phyloP scores from a whole-genome alignment of 768 basidiomycete genomes.

The Leccinum obscurum region DNA sequence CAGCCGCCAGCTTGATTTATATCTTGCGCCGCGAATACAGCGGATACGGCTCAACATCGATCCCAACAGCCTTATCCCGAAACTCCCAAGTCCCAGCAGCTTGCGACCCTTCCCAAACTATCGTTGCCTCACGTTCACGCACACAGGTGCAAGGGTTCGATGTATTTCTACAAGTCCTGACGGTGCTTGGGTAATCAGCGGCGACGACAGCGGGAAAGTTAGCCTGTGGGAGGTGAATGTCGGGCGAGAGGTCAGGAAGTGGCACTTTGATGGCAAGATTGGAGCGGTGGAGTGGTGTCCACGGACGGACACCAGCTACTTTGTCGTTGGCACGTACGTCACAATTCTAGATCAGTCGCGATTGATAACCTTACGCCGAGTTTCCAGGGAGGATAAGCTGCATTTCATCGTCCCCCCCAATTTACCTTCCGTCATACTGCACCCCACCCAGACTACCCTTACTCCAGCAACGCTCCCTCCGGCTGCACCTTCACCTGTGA shows the following conservation, averaged over 20 bases:
- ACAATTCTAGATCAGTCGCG: conserved; percentile 7
- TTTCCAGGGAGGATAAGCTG: conserved; percentile 73
- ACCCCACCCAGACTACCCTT: conserved; percentile 60
- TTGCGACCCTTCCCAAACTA: conserved; percentile 94
- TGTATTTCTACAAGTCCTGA: conserved; percentile 82
- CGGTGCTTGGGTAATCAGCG: conserved; percentile 89
- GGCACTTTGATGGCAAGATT: conserved; percentile 79
- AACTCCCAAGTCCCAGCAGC: conserved; percentile 89
- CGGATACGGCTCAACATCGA: conserved; percentile 88
- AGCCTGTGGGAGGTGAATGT: conserved; percentile 91
- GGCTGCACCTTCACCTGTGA: conserved; percentile 59
- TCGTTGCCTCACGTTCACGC: conserved; percentile 67
- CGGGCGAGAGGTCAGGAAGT: conserved; percentile 84
- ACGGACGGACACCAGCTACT: conserved; percentile 74
- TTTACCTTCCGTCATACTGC: conserved; percentile 55
- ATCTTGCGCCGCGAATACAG: conserved; percentile 92
- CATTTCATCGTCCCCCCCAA: conserved; percentile 83
- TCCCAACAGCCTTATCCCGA: conserved; percentile 88
- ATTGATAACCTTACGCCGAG: conserved; percentile 8
- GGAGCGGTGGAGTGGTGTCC: conserved; percentile 94
- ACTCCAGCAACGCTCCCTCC: conserved; percentile 66
- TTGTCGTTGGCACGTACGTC: conserved; percentile 78
- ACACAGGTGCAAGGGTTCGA: conserved; percentile 67
- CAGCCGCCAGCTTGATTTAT: conserved; percentile 90
- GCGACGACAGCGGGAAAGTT: conserved; percentile 85